Evolutionary conservation across 768 basidiomycete genomes (phyloP).

Genomic region (Sutorius australiensis): DNA sequence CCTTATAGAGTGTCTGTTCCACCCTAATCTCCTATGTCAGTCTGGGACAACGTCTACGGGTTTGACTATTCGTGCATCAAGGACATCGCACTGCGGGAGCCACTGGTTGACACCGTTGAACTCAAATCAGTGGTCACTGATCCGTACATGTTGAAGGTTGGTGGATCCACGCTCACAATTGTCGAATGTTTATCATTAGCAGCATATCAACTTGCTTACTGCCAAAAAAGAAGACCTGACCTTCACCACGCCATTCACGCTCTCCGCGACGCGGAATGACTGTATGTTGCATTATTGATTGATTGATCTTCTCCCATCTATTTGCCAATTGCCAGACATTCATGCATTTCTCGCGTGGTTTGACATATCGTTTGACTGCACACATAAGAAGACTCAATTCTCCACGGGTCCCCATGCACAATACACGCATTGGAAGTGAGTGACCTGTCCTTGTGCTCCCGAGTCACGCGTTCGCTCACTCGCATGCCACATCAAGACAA

Average conservation of each 20-base stretch:
- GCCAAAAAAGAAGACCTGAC: constrained; percentile 94
- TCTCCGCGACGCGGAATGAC: constrained; percentile 84
- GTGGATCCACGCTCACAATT: constrained; percentile 7
- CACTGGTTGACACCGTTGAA: constrained; percentile 98
- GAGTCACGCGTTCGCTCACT: neutral
- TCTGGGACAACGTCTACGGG: constrained; percentile 99
- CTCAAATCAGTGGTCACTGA: constrained; percentile 92
- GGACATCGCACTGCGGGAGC: constrained; percentile 94
- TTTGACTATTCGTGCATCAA: constrained; percentile 99
- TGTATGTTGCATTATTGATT: constrained; percentile 50
- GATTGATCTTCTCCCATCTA: neutral
- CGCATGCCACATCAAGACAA: constrained; percentile 51
- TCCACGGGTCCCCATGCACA: constrained; percentile 97
- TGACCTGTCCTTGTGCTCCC: constrained; percentile 13
- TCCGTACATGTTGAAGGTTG: constrained; percentile 83
- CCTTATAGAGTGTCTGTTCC: neutral
- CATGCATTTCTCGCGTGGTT: constrained; percentile 99
- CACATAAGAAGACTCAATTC: constrained; percentile 93
- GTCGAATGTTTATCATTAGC: constrained; percentile 6
- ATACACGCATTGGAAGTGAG: constrained; percentile 96
- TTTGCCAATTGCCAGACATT: constrained; percentile 52
- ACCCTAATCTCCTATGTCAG: constrained; percentile 39
- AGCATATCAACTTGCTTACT: constrained; percentile 88
- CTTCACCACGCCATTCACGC: constrained; percentile 75
- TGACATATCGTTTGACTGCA: constrained; percentile 92